Evolutionary conservation across 768 basidiomycete species (phyloP), one percentile per base, ranked within the genome.

Genomic region (Boletus insuetus): DNA sequence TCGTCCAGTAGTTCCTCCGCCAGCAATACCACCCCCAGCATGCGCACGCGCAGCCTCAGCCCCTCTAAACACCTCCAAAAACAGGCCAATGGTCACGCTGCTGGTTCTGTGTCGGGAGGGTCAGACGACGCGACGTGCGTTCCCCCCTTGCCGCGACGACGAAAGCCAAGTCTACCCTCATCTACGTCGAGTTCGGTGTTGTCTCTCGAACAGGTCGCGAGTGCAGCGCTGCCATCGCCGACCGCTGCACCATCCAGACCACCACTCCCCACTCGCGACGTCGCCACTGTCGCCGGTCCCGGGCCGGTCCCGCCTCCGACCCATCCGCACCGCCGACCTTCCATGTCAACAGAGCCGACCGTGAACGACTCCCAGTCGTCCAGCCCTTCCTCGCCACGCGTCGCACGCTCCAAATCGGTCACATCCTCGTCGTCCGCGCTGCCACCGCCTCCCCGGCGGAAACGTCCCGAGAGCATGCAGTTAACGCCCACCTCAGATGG

Each of bases 391-490:
- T 69, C 69, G 1, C 65, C 69, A 2, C 76, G 81, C 13, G 72
- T 81, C 8, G 74, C 75, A 46, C 76, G 85, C 12, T 82, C 82
- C 37, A 83, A 78, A 60, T 84, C 83, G 0, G 61, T 85, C 68
- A 79, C 73, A 1, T 65, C 73, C 11, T 67, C 74, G 13, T 70
- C 74, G 4, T 65, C 73, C 0, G 24, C 22, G 2, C 60, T 54
- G 4, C 83, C 81, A 0, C 83, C 82, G 0, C 80, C 81, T 1
- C 68, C 75, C 6, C 73, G 80, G 10, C 72, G 81, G 11, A 78
- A 74, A 44, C 75, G 87, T 2, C 87, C 86, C 0, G 86, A 87
- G 61, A 89, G 86, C 60, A 76, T 83, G 42, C 86, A 87, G 58
- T 60, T 85, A n/a, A 59, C 58, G 6, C 40, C 62, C 0, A 54